Evolutionary conservation across 2,329 filamentous ascomycete genomes (phyloP).

Genomic region (Decorospora gaudefroyi): DNA sequence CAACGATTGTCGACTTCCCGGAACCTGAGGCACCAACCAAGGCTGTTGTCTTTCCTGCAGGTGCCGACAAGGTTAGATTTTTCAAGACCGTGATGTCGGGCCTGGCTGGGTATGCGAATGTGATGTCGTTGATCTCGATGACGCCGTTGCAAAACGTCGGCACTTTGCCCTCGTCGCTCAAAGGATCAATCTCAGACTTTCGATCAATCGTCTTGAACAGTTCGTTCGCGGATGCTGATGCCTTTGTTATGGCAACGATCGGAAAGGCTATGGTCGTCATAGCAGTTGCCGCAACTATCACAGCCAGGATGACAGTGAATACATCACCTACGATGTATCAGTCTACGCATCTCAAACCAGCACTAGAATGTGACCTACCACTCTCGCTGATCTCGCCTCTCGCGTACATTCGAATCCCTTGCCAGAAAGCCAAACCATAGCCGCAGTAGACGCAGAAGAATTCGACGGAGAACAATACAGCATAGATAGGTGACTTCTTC

Average conservation of each 20-base stretch:
- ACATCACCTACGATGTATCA: slow-evolving; percentile 12
- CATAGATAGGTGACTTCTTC: slow-evolving; percentile 52
- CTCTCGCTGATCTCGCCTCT: slow-evolving; percentile 55
- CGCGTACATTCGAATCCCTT: slow-evolving; percentile 61
- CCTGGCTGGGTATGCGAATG: slow-evolving; percentile 91
- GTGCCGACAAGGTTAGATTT: slow-evolving; percentile 74
- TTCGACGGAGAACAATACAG: slow-evolving; percentile 50
- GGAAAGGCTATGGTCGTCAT: slow-evolving; percentile 86
- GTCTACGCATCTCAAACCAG: no score
- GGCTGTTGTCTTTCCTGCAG: slow-evolving; percentile 88
- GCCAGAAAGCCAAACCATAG: slow-evolving; percentile 56
- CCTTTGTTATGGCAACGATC: slow-evolving; percentile 69
- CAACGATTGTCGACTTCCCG: slow-evolving; percentile 92
- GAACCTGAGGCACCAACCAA: slow-evolving; percentile 92
- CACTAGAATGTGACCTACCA: slow-evolving; percentile 37
- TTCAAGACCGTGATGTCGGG: slow-evolving; percentile 89
- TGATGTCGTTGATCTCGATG: slow-evolving; percentile 78
- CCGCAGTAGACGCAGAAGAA: slow-evolving; percentile 51
- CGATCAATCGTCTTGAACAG: slow-evolving; percentile 70
- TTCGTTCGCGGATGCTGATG: slow-evolving; percentile 42
- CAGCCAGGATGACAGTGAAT: slow-evolving; percentile 42
- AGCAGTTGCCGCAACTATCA: slow-evolving; percentile 60
- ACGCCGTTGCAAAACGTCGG: slow-evolving; percentile 46
- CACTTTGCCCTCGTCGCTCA: slow-evolving; percentile 28
- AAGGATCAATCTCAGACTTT: slow-evolving; percentile 72